Conservation (phyloP, 345 rosid genomes). For the Melastoma malabathricum region DNA sequence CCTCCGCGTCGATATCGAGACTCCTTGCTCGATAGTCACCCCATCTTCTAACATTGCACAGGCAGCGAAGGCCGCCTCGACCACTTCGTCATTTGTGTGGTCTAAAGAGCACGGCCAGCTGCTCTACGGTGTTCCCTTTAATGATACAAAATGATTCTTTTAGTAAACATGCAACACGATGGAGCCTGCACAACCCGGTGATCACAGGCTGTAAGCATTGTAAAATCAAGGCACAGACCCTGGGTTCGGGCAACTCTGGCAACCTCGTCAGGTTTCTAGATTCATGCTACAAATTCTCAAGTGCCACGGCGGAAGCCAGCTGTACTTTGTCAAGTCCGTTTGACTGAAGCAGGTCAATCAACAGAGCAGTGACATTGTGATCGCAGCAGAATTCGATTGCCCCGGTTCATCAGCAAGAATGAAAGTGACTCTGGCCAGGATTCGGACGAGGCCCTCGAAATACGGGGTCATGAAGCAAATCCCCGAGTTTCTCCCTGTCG, state of each 20-base stretch:
- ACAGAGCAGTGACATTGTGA: constrained; percentile 43
- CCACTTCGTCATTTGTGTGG: too few species aligned
- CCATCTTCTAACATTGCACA: too few species aligned
- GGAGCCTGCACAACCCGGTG: constrained; percentile 63
- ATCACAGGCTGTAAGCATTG: constrained; percentile 57
- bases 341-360: constrained; percentile 62
- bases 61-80: too few species aligned
- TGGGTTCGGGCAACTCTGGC: constrained; percentile 63
- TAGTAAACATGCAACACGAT: constrained; percentile 66
- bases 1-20: constrained; percentile 29
- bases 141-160: constrained; percentile 73
- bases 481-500: constrained; percentile 61
- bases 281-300: constrained; percentile 83
- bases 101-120: constrained; percentile 30
- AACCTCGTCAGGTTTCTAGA: constrained; percentile 57
- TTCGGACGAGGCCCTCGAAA: constrained; percentile 65
- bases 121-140: constrained; percentile 82
- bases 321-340: constrained; percentile 68
- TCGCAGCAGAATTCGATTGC: constrained; percentile 59
- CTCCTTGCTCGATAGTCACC: too few species aligned
- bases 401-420: constrained; percentile 51
- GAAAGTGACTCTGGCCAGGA: constrained; percentile 70
- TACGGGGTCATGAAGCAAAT: constrained; percentile 62
- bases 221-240: constrained; percentile 42
- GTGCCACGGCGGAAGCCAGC: constrained; percentile 67